phyloP scores from a whole-genome alignment of 768 basidiomycete species.

The Exidia glandulosa region DNA sequence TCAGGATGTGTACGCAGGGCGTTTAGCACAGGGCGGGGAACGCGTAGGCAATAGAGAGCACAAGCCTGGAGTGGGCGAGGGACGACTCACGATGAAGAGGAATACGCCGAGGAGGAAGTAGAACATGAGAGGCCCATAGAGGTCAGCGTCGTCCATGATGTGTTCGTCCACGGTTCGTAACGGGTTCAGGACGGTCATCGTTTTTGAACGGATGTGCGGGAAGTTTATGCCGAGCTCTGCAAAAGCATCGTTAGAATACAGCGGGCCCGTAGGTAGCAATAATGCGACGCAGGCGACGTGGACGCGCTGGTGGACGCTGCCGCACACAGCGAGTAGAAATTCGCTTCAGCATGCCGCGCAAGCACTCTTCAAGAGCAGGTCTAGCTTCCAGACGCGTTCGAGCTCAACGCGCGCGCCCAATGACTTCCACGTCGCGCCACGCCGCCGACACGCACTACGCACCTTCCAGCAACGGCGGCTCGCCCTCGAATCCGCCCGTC shows the following conservation, averaged over 20 bases:
- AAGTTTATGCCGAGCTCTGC: constrained; percentile 97
- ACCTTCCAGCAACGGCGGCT: constrained; percentile 94
- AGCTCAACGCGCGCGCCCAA: no score
- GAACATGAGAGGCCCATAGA: constrained; percentile 92
- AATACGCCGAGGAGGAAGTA: constrained; percentile 91
- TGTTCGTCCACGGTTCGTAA: constrained; percentile 70
- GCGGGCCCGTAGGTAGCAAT: background rate
- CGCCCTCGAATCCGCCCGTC: constrained; percentile 89
- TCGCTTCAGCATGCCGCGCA: no score
- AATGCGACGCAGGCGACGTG: background rate
- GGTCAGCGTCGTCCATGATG: constrained; percentile 99
- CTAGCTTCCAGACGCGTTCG: no score
- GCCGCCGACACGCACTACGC: constrained; percentile 10
- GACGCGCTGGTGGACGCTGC: no score
- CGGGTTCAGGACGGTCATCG: constrained; percentile 91
- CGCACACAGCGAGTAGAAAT: background rate
- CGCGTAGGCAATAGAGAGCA: background rate
- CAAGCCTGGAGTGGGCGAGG: no score
- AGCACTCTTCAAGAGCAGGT: no score
- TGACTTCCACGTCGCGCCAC: background rate
- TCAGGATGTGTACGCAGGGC: background rate
- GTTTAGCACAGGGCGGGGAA: background rate
- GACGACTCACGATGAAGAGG: constrained; percentile 69
- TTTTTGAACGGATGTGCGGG: constrained; percentile 87
- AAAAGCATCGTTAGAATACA: background rate